These are phyloP conservation scores for Eutrema salsugineum DNA, from an alignment of 441 rosid species.

Conservation along the genomic window DNA sequence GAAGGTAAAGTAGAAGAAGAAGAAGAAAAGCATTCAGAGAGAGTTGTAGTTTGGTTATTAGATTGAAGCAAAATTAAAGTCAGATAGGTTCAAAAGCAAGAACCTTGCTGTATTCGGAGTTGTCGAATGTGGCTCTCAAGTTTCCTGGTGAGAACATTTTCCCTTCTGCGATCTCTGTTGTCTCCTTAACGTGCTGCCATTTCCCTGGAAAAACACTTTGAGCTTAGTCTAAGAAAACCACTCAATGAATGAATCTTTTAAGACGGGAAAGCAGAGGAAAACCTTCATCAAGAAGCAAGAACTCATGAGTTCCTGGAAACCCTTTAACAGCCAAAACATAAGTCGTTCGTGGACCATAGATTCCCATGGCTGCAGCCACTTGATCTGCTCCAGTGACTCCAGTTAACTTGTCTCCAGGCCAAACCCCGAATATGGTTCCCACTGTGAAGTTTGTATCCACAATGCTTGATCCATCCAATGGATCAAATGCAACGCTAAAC, in stretches of 20 bases:
- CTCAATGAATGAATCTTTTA: neutral
- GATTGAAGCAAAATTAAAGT: neutral
- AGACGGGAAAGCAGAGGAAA: neutral
- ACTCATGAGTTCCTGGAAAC: conserved; percentile 88
- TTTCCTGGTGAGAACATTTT: conserved; percentile 97
- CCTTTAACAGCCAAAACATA: conserved; percentile 88
- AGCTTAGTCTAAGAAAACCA: conserved; percentile 9
- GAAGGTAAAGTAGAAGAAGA: neutral
- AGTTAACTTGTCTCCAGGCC: conserved; percentile 95
- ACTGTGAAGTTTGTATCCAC: conserved; percentile 94
- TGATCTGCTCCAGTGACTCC: conserved; percentile 90
- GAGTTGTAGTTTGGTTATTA: neutral
- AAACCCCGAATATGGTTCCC: conserved; percentile 97
- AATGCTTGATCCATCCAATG: conserved; percentile 92
- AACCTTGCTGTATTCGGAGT: conserved; percentile 84
- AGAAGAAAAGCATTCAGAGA: conserved; percentile 3
- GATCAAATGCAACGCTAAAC: conserved; percentile 95
- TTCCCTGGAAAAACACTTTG: conserved; percentile 50
- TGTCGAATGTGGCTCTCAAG: conserved; percentile 92
- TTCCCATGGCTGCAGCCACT: conserved; percentile 98
- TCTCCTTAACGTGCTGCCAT: conserved; percentile 97
- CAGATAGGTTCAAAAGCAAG: conserved; percentile 22
- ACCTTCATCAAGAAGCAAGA: conserved; percentile 99
- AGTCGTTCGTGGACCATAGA: conserved; percentile 95
- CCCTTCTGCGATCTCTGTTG: conserved; percentile 82